Evolutionary conservation across 371 early-diverging fungal genomes (phyloP).

Genomic region (Haplosporangium sp.): DNA sequence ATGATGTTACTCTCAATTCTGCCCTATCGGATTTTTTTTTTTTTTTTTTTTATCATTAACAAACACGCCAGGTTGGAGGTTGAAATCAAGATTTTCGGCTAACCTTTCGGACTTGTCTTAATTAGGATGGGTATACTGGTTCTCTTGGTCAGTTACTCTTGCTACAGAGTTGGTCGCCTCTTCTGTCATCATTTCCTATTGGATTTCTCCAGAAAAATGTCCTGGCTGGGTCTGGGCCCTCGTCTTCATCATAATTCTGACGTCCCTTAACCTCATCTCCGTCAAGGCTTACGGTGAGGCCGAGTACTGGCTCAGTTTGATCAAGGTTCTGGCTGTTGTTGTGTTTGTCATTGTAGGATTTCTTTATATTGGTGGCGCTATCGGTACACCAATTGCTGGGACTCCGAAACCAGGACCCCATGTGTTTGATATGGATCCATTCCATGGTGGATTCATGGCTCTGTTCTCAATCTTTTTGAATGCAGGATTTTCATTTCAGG

Average conservation of each 20-base stretch:
- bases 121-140: conserved; percentile 77
- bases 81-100: no score
- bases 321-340: conserved; percentile 70
- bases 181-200: conserved; percentile 75
- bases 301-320: conserved; percentile 70
- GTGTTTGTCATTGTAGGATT: conserved; percentile 83
- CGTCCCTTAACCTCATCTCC: conserved; percentile 50
- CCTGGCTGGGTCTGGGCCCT: conserved; percentile 57
- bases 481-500: conserved; percentile 93
- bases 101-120: no score
- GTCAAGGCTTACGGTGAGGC: conserved; percentile 67
- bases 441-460: conserved; percentile 78
- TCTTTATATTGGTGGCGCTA: conserved; percentile 71
- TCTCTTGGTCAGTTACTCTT: conserved; percentile 86
- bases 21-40: neutral
- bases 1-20: neutral
- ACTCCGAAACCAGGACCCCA: conserved; percentile 43
- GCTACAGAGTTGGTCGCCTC: conserved; percentile 82
- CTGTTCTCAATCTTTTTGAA: conserved; percentile 77
- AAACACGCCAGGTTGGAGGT: no score
- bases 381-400: conserved; percentile 65
- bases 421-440: conserved; percentile 77
- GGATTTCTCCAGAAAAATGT: conserved; percentile 71
- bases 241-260: conserved; percentile 49
- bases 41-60: no score